Conservation (phyloP, 768 basidiomycete genomes). For the Psilocybe cubensis region DNA sequence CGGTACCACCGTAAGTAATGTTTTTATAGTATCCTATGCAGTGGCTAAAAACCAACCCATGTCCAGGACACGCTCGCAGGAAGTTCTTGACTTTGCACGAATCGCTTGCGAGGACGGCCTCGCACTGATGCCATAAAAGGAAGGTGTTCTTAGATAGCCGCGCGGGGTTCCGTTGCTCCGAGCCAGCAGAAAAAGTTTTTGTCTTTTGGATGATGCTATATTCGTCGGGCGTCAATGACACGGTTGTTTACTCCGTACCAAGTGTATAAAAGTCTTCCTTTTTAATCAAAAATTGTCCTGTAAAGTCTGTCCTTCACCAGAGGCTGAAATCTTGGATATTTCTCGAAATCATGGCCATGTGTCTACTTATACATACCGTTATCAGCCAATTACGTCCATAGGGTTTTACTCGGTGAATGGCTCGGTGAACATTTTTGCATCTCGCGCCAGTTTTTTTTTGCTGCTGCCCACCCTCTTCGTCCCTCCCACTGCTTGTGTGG, state of each 20-base stretch:
- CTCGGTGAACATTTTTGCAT: constrained; percentile 46
- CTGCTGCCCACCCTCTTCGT: constrained; percentile 22
- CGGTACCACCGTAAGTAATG: constrained; percentile 50
- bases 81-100: constrained; percentile 57
- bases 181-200: constrained; percentile 50
- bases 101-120: constrained; percentile 60
- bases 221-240: constrained; percentile 20
- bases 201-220: constrained; percentile 26
- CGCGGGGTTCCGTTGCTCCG: constrained; percentile 41
- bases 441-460: constrained; percentile 19
- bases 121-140: constrained; percentile 50
- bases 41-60: background rate
- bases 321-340: constrained; percentile 8
- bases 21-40: constrained; percentile 15
- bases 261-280: constrained; percentile 14
- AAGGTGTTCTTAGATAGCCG: constrained; percentile 30
- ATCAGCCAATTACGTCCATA: constrained; percentile 34
- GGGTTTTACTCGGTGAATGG: constrained; percentile 60
- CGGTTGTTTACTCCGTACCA: constrained; percentile 19
- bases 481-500: constrained; percentile 18
- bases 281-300: constrained; percentile 8
- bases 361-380: constrained; percentile 21
- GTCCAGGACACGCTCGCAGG: constrained; percentile 45
- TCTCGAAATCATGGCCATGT: constrained; percentile 7
- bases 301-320: constrained; percentile 10